These are phyloP conservation scores for Pezicula radicicola DNA, from an alignment of 2,329 filamentous ascomycete species.

Conservation along the genomic window DNA sequence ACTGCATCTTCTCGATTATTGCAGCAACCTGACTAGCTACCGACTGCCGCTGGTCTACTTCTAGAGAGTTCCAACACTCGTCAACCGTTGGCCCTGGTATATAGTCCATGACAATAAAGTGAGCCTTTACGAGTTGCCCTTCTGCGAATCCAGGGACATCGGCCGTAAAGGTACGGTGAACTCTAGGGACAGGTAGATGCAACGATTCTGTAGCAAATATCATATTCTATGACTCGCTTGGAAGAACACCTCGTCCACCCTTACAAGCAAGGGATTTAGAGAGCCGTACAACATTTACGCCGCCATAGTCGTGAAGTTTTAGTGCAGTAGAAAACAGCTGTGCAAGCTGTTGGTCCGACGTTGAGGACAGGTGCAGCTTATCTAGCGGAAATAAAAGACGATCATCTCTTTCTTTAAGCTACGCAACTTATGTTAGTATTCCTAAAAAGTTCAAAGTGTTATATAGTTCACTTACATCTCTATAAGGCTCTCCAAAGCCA, in stretches of 20 bases:
- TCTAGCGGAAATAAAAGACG: constrained; percentile 2
- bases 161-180: constrained; percentile 5
- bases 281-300: constrained; percentile 2
- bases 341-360: constrained; percentile 4
- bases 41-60: constrained; percentile 1
- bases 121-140: background rate
- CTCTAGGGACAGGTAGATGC: constrained; percentile 3
- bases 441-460: background rate
- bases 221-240: constrained; percentile 3
- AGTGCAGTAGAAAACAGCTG: constrained; percentile 1
- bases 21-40: constrained; percentile 4
- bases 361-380: constrained; percentile 1
- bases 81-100: constrained; percentile 4
- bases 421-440: constrained; percentile 1
- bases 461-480: constrained; percentile 3
- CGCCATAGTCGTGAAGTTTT: constrained; percentile 4
- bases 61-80: constrained; percentile 6
- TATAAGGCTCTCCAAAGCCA: constrained; percentile 3
- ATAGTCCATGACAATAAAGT: constrained; percentile 7
- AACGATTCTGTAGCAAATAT: constrained; percentile 3
- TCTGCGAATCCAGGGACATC: background rate
- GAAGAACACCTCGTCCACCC: constrained; percentile 2
- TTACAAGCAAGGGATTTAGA: constrained; percentile 3
- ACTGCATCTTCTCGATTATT: constrained; percentile 4
- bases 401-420: constrained; percentile 5